Percentiles rank a stretch among this genome's conserved stretches.
These are phyloP conservation scores for Chrysosporium keratinophilum DNA, from an alignment of 2,329 filamentous ascomycete genomes.

Conservation along the genomic window DNA sequence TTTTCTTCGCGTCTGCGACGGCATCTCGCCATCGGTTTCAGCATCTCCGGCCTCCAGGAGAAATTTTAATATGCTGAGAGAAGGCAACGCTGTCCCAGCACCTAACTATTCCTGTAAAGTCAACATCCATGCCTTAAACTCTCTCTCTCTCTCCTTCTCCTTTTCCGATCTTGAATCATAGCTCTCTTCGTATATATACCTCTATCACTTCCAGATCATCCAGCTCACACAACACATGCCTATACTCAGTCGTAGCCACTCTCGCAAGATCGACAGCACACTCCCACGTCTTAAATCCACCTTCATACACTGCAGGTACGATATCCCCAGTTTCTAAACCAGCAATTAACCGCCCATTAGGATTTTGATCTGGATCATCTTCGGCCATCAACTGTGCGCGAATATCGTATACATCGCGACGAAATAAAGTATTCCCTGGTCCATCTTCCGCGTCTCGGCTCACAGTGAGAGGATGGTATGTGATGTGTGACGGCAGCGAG, in stretches of 20 bases:
- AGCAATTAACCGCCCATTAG: slow-evolving; percentile 36
- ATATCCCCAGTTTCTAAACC: slow-evolving; percentile 48
- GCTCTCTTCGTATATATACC: slow-evolving; percentile 16
- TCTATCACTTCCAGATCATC: slow-evolving; percentile 36
- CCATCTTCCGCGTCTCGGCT: background rate
- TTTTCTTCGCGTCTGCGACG: slow-evolving; percentile 12
- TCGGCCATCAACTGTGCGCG: slow-evolving; percentile 55
- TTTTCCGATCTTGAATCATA: too few species aligned
- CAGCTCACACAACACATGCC: background rate
- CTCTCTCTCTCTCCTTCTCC: background rate
- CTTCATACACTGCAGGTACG: slow-evolving; percentile 53
- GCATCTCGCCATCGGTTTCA: background rate
- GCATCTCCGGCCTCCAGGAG: background rate
- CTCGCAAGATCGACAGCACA: slow-evolving; percentile 36
- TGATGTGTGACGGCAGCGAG: slow-evolving; percentile 49
- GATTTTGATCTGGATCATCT: slow-evolving; percentile 31
- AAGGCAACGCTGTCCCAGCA: slow-evolving; percentile 53
- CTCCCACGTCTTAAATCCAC: slow-evolving; percentile 61
- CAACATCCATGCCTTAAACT: background rate
- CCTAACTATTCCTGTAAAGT: slow-evolving; percentile 38
- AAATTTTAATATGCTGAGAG: slow-evolving; percentile 45
- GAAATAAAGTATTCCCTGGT: slow-evolving; percentile 32
- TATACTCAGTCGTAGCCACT: slow-evolving; percentile 22
- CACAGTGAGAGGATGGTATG: slow-evolving; percentile 43
- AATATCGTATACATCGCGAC: slow-evolving; percentile 54